A percentile compares a stretch with the other conserved stretches of the same genome.
Evolutionary conservation across 139 green algal species (phyloP).

Genomic region (Marvania coccoides): DNA sequence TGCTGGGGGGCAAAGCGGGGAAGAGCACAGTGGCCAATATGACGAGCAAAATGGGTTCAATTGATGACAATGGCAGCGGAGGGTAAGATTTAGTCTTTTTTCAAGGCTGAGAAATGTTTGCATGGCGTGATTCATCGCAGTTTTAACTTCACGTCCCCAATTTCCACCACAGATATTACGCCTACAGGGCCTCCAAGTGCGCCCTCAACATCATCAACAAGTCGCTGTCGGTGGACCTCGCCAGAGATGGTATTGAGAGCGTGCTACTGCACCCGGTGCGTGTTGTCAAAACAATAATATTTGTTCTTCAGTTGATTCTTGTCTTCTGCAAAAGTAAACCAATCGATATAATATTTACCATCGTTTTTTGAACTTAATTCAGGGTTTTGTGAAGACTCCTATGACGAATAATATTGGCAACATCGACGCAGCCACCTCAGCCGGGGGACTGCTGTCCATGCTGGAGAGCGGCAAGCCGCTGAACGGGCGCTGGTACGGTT

Average conservation of each 20-base stretch:
- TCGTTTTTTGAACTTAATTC: not conserved
- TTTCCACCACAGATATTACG: constrained; percentile 31
- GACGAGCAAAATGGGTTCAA: constrained; percentile 29
- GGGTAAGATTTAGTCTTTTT: too few relatives aligned
- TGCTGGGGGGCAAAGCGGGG: constrained; percentile 23
- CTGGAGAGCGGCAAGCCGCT: constrained; percentile 36
- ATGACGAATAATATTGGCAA: constrained; percentile 42
- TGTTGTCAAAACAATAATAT: not conserved
- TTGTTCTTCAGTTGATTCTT: not conserved
- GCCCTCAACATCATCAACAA: constrained; percentile 70
- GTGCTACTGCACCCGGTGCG: constrained; percentile 59
- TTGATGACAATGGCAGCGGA: constrained; percentile 22
- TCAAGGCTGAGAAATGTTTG: not conserved
- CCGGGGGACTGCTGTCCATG: constrained; percentile 28
- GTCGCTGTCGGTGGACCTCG: constrained; percentile 55
- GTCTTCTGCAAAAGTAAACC: too few relatives aligned
- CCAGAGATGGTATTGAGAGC: constrained; percentile 18
- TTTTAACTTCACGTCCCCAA: constrained; percentile 12
- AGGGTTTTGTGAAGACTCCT: constrained; percentile 38
- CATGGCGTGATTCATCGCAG: not conserved
- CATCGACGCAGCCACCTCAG: constrained; percentile 31
- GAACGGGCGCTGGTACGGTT: constrained; percentile 60
- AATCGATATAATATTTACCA: too few relatives aligned
- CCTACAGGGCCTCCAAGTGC: constrained; percentile 59
- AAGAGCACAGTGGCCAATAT: constrained; percentile 11